Percentiles rank a stretch among this genome's conserved stretches.
Evolutionary conservation across 257 asterid genomes (phyloP).

Genomic region (Solanum chmielewskii): DNA sequence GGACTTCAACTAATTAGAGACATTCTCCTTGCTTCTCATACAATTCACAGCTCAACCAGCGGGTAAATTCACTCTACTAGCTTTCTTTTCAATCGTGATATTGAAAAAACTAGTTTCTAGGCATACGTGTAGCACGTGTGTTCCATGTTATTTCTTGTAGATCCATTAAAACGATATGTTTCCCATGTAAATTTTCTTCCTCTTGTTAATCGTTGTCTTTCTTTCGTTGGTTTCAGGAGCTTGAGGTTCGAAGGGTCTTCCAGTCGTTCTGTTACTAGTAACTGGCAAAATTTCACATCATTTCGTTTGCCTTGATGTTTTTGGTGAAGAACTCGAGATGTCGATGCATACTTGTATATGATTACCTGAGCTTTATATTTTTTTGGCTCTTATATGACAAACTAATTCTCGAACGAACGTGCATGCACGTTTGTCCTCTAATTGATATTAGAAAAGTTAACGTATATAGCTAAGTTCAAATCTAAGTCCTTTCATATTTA

Average conservation of each 20-base stretch:
- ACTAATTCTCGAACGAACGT: too few species aligned
- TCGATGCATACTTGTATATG: neutral
- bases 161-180: neutral
- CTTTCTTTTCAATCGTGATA: neutral
- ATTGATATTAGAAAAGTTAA: too few species aligned
- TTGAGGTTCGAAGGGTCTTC: slow-evolving; percentile 8
- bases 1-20: slow-evolving; percentile 1
- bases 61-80: neutral
- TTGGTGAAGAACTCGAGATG: neutral
- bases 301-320: neutral
- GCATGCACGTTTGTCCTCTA: too few species aligned
- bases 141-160: neutral
- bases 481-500: too few species aligned
- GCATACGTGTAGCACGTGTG: neutral
- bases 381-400: neutral
- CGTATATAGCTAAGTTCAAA: too few species aligned
- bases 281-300: neutral
- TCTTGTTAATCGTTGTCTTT: neutral
- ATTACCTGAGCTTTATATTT: too few species aligned
- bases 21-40: slow-evolving; percentile 10
- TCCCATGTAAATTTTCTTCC: neutral
- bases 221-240: neutral
- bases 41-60: slow-evolving; percentile 2
- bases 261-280: slow-evolving; percentile 3
- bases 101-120: neutral